Evolutionary conservation across 2,329 filamentous ascomycete genomes (phyloP), one percentile per base, ranked within the genome.

Genomic region (Monosporascus sp.): DNA sequence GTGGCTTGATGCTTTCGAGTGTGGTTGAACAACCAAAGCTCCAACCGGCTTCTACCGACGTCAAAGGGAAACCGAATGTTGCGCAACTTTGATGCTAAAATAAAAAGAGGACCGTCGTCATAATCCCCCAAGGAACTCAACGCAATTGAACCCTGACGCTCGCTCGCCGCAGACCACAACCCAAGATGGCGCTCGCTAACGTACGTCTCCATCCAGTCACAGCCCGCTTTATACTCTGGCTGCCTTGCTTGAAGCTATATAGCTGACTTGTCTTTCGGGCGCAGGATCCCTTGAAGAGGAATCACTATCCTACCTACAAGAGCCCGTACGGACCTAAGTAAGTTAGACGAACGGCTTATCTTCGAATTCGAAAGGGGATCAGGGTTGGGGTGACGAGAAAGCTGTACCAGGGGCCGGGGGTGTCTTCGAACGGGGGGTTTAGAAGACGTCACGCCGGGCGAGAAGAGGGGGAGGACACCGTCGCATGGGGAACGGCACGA

Each of bases 311-410:
- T 47, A 60, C 69, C 57, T 86, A 84, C 77, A 79, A 78, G 74
- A 86, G 81, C 73, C 74, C 77, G 61, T 85, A 82, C 69, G 83
- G 82, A 68, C 84, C 84, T 50, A 86, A 85, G 84, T 87, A 81
- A 74, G 77, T 46, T 27, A 11, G 31, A 35, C 31, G 11, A 35
- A 35, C 31, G 9, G 9, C 11, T 35, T 14, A 35, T 5, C 9
- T 14, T 35, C 31, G 31, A 14, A 35, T 35, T 14, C 9, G 31
- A 35, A 14, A 35, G 31, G 31, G 31, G 5, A 35, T 35, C 5
- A 11, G 31, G 31, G 14, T 14, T 5, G 31, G 31, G 31, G 5
- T 14, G 31, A 5, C 9, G 31, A 35, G 31, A 35, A 14, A 14
- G 31, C 31, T 5, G 31, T 35, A 35, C 31, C 31, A 5, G 31